Evolutionary conservation across 164 flowering plant genomes (phyloP).

Genomic region (Vitis rotundifolia): DNA sequence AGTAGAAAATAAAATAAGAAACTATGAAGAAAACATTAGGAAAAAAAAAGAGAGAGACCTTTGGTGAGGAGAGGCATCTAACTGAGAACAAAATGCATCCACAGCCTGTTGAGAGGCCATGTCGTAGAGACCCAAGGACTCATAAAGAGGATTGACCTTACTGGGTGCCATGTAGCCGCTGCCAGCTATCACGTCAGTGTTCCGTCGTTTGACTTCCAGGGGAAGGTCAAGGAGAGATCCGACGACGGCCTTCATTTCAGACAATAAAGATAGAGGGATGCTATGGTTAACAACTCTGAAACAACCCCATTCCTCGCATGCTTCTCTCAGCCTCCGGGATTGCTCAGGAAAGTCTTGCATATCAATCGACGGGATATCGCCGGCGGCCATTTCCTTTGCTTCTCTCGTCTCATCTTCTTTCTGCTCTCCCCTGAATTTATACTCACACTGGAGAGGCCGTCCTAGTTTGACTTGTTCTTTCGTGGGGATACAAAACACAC

Average conservation of each 20-base stretch:
- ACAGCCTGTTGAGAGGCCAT: conserved; percentile 39
- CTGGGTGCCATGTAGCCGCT: conserved; percentile 69
- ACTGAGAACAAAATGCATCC: conserved; percentile 44
- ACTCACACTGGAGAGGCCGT: too few species aligned
- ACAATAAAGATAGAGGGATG: conserved; percentile 39
- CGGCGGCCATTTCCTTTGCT: background rate
- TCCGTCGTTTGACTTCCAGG: conserved; percentile 51
- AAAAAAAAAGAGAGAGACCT: conserved; percentile 32
- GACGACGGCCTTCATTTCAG: conserved; percentile 62
- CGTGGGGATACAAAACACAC: too few species aligned
- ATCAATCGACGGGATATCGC: conserved; percentile 57
- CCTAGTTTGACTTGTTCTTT: too few species aligned
- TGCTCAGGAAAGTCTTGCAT: conserved; percentile 32
- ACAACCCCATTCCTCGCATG: conserved; percentile 69
- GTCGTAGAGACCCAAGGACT: conserved; percentile 72
- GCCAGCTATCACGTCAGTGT: conserved; percentile 53
- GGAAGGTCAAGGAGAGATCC: conserved; percentile 59
- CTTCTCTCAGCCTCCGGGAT: conserved; percentile 34
- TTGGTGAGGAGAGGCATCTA: conserved; percentile 52
- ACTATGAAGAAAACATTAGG: too few species aligned
- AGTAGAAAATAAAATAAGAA: too few species aligned
- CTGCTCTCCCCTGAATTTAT: too few species aligned
- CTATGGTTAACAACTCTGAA: conserved; percentile 66
- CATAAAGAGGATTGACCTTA: conserved; percentile 58
- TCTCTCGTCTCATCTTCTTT: background rate